Evolutionary conservation across 805 yeast genomes (phyloP).

Genomic region (Zygotorulaspora chibaensis): DNA sequence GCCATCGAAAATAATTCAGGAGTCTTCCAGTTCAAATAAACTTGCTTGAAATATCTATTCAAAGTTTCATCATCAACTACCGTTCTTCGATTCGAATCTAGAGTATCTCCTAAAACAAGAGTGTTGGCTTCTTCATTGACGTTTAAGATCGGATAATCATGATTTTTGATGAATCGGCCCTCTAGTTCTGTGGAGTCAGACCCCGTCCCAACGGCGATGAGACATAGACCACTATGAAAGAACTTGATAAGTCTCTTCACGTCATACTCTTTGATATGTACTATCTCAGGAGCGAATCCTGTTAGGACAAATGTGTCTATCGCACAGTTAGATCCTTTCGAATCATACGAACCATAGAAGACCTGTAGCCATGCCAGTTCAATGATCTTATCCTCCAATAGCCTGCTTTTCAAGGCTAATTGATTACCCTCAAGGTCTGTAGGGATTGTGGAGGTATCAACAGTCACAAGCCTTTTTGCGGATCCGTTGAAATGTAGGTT

Average conservation of each 20-base stretch:
- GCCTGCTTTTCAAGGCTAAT: constrained; percentile 17
- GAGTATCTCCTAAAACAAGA: constrained; percentile 44
- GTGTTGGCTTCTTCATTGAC: constrained; percentile 23
- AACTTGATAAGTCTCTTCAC: constrained; percentile 23
- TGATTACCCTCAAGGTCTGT: constrained; percentile 15
- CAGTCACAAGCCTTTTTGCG: constrained; percentile 25
- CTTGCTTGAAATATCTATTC: constrained; percentile 40
- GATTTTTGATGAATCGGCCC: constrained; percentile 46
- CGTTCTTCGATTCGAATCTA: constrained; percentile 9
- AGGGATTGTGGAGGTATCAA: constrained; percentile 21
- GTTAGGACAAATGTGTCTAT: constrained; percentile 59
- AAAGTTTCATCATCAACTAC: constrained; percentile 24
- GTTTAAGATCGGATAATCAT: constrained; percentile 65
- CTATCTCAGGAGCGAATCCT: constrained; percentile 71
- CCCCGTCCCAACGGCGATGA: constrained; percentile 71
- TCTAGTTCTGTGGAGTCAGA: constrained; percentile 30
- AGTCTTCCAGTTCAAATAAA: constrained; percentile 69
- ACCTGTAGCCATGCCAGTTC: constrained; percentile 73
- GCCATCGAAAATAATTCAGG: constrained; percentile 21
- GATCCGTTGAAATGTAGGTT: constrained; percentile 30
- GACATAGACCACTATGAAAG: constrained; percentile 27
- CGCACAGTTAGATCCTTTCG: constrained; percentile 72
- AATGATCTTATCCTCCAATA: constrained; percentile 36
- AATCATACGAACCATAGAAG: constrained; percentile 53
- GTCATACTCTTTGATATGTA: constrained; percentile 34